Evolutionary conservation across 441 rosid species (phyloP).

Genomic region (Bocquillonia castaneifolia): DNA sequence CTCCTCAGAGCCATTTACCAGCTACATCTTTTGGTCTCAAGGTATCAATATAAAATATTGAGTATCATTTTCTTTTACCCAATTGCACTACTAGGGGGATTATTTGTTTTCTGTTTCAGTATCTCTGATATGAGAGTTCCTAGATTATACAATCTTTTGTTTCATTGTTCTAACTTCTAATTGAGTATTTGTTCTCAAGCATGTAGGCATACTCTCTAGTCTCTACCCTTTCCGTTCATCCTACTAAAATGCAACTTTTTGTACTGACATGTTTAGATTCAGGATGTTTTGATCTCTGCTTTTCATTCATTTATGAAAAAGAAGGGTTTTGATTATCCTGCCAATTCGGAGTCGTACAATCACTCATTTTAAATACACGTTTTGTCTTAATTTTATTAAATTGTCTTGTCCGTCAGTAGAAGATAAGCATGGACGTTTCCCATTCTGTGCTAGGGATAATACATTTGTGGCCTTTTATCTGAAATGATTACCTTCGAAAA

Average conservation of each 20-base stretch:
- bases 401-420: not conserved
- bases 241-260: not conserved
- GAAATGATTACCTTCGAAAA: not conserved
- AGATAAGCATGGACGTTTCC: not conserved
- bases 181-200: not conserved
- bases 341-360: not conserved
- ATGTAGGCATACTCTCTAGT: not conserved
- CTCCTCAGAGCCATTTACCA: conserved; percentile 47
- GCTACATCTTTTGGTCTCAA: conserved; percentile 70
- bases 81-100: not conserved
- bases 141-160: not conserved
- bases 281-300: not conserved
- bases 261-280: not conserved
- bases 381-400: not conserved
- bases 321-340: not conserved
- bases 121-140: not conserved
- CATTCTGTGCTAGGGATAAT: not conserved
- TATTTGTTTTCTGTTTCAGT: not conserved
- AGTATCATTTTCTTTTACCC: not conserved
- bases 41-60: conserved; percentile 42
- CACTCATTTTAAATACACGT: not conserved
- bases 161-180: conserved; percentile 1
- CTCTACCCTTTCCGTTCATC: not conserved
- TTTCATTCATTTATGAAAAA: not conserved
- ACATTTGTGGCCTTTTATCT: not conserved